Percentiles rank a stretch among this genome's conserved stretches.
Conservation (phyloP, 2,329 filamentous ascomycete species). For the Gremmenia infestans region DNA sequence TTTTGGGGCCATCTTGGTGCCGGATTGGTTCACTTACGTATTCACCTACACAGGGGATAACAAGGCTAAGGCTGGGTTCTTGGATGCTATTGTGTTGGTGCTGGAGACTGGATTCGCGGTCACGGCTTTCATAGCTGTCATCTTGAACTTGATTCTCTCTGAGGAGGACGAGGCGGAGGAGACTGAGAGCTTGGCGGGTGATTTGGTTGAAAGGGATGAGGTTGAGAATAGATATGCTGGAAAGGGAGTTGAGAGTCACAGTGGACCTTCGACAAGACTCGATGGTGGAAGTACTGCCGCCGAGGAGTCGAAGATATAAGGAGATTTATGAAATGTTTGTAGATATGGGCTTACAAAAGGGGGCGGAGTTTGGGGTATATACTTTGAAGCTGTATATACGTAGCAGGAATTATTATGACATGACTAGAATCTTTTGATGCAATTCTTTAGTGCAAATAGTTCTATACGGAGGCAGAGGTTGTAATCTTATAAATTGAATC, state of each 20-base stretch:
- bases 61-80: constrained; percentile 63
- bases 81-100: constrained; percentile 67
- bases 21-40: constrained; percentile 63
- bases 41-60: constrained; percentile 70
- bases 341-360: no score
- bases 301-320: background rate
- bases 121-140: constrained; percentile 65
- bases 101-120: constrained; percentile 74
- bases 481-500: no score
- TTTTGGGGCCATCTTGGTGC: constrained; percentile 63
- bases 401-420: no score
- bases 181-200: constrained; percentile 25
- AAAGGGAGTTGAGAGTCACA: background rate
- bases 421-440: no score
- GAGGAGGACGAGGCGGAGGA: constrained; percentile 68
- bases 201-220: constrained; percentile 14
- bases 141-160: constrained; percentile 67
- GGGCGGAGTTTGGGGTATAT: no score
- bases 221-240: constrained; percentile 6
- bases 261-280: background rate
- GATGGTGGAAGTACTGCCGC: background rate
- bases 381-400: no score
- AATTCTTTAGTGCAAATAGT: no score
- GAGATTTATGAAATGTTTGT: background rate
- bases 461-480: no score